Base-by-base conservation (phyloP, 2,329 filamentous ascomycete genomes). In the Sphaerostilbella broomeana region DNA sequence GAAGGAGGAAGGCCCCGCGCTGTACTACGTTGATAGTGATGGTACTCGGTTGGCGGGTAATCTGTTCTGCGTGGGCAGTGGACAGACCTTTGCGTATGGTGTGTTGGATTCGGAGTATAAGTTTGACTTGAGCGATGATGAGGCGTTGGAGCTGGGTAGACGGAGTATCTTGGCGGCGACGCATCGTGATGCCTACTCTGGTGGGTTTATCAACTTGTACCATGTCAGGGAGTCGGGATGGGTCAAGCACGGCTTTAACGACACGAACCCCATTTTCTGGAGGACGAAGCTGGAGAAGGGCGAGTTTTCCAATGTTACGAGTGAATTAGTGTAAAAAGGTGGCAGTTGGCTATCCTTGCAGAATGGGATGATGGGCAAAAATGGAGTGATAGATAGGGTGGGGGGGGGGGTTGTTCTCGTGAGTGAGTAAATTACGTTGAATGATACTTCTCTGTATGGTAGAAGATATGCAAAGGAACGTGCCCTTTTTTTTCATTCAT, bases 211-310 rank as follows among this genome's bases (percentile, higher is more conserved):
- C 75, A 98, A 98, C 71, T 63, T 97, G 60, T 98, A 98, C 69
- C 92, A 98, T 60, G 89, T 98, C 62, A 95, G 95, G 80, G 90
- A 98, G 72, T 84, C 88, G 49, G 92, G 92, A 54, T 98, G 92
- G 92, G 89, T 94, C 58, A 95, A 94, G 77, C 90, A 97, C 61
- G 92, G 92, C 47, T 98, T 98, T 76, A 88, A 73, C 59, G 92
- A 98, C 66, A 97, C 90, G 54, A 95, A 97, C 73, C 90, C 90
- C 30, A 94, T 97, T 61, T 98, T 98, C 82, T 98, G 92, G 92
- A 84, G 94, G 75, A 95, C 89, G 35, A 98, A 98, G 80, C 69
- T 98, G 58, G 84, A 95, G 64, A 94, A 94, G 79, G 89, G 89
- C 64, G 92, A 98, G 72, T 98, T 98, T 66, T 90, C 84, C 49